Conservation (phyloP, 1,139 yeast species). For the Yamadazyma conglobata region DNA sequence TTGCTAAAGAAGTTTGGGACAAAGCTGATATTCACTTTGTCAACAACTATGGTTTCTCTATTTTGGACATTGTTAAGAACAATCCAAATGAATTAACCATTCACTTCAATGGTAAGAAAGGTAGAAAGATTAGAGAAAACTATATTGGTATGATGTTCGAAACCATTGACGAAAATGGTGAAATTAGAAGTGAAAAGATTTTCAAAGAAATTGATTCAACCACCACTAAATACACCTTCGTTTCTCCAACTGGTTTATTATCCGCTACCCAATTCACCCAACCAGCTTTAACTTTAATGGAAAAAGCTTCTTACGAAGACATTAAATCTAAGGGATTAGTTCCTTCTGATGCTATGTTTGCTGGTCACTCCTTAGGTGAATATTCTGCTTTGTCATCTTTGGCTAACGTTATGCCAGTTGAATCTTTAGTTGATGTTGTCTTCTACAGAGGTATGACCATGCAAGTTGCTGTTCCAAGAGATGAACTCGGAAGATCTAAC, state of each 20-base stretch:
- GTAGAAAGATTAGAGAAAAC: conserved; percentile 91
- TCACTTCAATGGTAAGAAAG: conserved; percentile 97
- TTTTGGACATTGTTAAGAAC: conserved; percentile 89
- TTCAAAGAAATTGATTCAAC: conserved; percentile 85
- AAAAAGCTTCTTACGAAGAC: conserved; percentile 97
- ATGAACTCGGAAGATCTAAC: conserved; percentile 89
- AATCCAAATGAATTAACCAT: conserved; percentile 94
- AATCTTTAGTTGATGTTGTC: conserved; percentile 94
- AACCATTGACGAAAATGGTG: conserved; percentile 83
- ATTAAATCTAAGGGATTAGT: conserved; percentile 94
- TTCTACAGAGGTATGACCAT: conserved; percentile 99
- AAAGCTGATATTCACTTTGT: conserved; percentile 93
- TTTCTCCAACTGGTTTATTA: conserved; percentile 89
- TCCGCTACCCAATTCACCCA: conserved; percentile 99
- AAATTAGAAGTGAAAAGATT: conserved; percentile 85
- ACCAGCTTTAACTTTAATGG: conserved; percentile 98
- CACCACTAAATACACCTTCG: conserved; percentile 83
- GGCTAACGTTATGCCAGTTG: conserved; percentile 99
- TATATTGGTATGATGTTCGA: conserved; percentile 97
- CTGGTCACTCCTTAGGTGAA: conserved; percentile 99
- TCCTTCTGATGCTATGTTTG: conserved; percentile 90
- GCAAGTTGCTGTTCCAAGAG: conserved; percentile 99
- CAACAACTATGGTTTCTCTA: conserved; percentile 94
- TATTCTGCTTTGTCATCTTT: conserved; percentile 95
- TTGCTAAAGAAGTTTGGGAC: conserved; percentile 96